A percentile compares a stretch with the other conserved stretches of the same genome.
phyloP scores from a whole-genome alignment of 2,329 filamentous ascomycete species.

The Geosmithia flava region DNA sequence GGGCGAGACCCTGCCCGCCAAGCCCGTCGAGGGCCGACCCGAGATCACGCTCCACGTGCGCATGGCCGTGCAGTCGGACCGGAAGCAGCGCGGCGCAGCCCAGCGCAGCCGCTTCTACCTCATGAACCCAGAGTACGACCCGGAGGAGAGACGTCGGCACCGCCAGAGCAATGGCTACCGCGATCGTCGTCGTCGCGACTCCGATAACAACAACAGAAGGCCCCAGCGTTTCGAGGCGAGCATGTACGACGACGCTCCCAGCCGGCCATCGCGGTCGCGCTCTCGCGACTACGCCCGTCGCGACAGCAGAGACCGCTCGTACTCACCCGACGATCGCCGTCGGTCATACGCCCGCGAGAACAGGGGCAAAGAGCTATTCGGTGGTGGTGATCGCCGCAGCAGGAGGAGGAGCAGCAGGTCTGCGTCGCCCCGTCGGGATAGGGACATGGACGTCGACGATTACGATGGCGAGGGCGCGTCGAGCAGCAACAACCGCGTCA shows the following conservation, averaged over 20 bases:
- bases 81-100: constrained; percentile 67
- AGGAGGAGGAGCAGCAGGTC: constrained; percentile 33
- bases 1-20: constrained; percentile 53
- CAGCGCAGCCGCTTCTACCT: constrained; percentile 84
- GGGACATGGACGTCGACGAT: constrained; percentile 16
- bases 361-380: constrained; percentile 52
- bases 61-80: constrained; percentile 62
- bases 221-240: constrained; percentile 52
- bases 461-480: constrained; percentile 15
- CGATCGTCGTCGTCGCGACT: constrained; percentile 27
- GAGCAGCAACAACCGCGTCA: constrained; percentile 18
- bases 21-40: constrained; percentile 53
- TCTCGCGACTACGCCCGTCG: constrained; percentile 7
- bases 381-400: constrained; percentile 15
- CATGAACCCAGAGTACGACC: constrained; percentile 80
- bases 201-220: constrained; percentile 28
- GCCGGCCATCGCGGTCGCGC: constrained; percentile 2
- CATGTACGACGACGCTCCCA: constrained; percentile 65
- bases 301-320: constrained; percentile 6
- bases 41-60: constrained; percentile 61
- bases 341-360: constrained; percentile 24
- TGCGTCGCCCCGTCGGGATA: constrained; percentile 33
- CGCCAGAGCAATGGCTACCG: constrained; percentile 51
- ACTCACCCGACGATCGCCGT: constrained; percentile 11
- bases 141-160: constrained; percentile 54